phyloP scores from a whole-genome alignment of 148 eudicot genomes.

The Camellia lanceoleosa region DNA sequence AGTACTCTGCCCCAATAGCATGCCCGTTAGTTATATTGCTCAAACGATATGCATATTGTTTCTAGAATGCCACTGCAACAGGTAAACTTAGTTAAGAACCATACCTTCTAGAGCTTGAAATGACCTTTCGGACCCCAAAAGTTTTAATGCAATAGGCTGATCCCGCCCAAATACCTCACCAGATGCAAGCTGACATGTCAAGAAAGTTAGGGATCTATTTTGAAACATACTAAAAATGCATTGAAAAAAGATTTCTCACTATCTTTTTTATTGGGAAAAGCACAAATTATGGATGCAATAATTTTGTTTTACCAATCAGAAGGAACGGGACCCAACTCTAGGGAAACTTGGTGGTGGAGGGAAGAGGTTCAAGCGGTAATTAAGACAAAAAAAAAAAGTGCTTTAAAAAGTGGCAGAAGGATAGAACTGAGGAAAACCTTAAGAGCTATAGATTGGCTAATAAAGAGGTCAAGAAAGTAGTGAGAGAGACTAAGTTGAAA shows the following conservation, averaged over 20 bases:
- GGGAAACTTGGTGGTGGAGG: too few relatives aligned
- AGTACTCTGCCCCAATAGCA: too few relatives aligned
- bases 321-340: too few relatives aligned
- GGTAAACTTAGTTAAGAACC: neutral
- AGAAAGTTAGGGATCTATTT: neutral
- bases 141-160: constrained; percentile 81
- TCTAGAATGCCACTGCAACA: neutral
- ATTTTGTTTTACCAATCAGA: neutral
- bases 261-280: neutral
- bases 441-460: too few relatives aligned
- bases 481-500: too few relatives aligned
- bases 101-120: constrained; percentile 75
- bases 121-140: constrained; percentile 77
- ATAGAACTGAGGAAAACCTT: too few relatives aligned
- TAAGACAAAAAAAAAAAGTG: too few relatives aligned
- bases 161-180: constrained; percentile 85
- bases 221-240: neutral
- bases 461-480: too few relatives aligned
- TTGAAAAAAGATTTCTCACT: neutral
- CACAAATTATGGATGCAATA: neutral
- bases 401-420: too few relatives aligned
- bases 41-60: neutral
- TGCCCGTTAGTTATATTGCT: neutral
- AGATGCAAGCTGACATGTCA: constrained; percentile 70
- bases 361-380: too few relatives aligned